These are phyloP conservation scores for Heracleum sosnowskyi DNA, from an alignment of 129 eudicot species.

Conservation along the genomic window DNA sequence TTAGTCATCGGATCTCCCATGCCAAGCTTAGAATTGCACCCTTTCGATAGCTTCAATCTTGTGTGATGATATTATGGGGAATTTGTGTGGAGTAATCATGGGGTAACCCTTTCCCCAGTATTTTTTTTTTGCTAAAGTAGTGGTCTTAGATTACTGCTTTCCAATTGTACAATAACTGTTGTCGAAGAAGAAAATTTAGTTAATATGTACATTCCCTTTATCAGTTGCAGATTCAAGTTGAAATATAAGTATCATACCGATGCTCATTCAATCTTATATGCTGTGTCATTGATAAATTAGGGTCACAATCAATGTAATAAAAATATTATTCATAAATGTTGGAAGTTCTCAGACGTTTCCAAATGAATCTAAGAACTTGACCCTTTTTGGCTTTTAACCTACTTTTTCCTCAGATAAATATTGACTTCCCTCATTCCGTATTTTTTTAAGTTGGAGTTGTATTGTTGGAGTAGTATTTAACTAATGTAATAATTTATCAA, in stretches of 20 bases:
- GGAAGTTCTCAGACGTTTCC: not conserved
- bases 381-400: no score
- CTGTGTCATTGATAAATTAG: not conserved
- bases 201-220: not conserved
- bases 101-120: not conserved
- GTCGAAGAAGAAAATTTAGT: not conserved
- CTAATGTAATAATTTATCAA: no score
- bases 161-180: constrained; percentile 14
- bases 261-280: not conserved
- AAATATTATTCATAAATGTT: not conserved
- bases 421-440: no score
- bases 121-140: constrained; percentile 5
- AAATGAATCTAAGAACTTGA: no score
- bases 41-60: not conserved
- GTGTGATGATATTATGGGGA: not conserved
- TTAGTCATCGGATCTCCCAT: not conserved
- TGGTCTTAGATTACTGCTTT: constrained; percentile 2
- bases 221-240: not conserved
- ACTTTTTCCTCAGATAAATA: no score
- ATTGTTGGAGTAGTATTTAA: no score
- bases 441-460: no score
- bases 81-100: not conserved
- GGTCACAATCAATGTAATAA: not conserved
- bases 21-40: not conserved
- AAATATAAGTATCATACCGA: not conserved